Base-by-base conservation (phyloP, 2,329 filamentous ascomycete genomes). In the Trichophyton verrucosum region DNA sequence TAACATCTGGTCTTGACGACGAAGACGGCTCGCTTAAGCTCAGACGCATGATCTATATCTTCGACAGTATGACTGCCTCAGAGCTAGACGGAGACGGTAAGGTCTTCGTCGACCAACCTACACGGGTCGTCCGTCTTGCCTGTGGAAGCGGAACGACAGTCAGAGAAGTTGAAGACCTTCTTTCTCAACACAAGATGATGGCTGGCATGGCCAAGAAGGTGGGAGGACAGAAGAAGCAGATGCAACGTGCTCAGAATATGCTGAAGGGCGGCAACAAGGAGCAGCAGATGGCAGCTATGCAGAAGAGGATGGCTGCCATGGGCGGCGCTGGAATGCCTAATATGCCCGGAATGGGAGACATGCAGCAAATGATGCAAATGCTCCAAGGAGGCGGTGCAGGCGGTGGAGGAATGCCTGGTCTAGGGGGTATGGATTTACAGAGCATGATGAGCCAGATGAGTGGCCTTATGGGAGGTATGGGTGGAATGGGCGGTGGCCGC, bases 171-270 rank as follows among this genome's bases (percentile, higher is more conserved):
- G 94, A 99, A 74, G 94, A 99, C 70, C 80, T 99, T 5, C 82
- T 99, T n/a, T 96, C 91, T 0, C 94, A 99, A 76, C 92, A 97
- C 73, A 86, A 89, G 68, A 96, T 97, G 88, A 99, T 99, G 94
- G 89, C 90, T 0, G 89, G 89, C 62, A 96, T 99, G 91, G 94
- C 94, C 57, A 99, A 97, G 85, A 95, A 95, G 78, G 95, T 99
- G 85, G 92, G 94, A 61, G 91, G 91, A 44, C 91, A 89, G 72
- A 95, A 96, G 87, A 94, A 94, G 78, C 95, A 96, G 72, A 95
- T 97, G 87, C 90, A 96, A 73, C 86, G 87, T 58, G 91, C 91
- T 0, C 91, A 97, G 75, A 87, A 88, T 60, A 89, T 89, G 65
- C 90, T 96, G 86, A 89, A 87, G 30, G 91, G 91, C 51, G 88